These are phyloP conservation scores for Aspergillus sparsus DNA, from an alignment of 495 filamentous ascomycete species.

Conservation along the genomic window DNA sequence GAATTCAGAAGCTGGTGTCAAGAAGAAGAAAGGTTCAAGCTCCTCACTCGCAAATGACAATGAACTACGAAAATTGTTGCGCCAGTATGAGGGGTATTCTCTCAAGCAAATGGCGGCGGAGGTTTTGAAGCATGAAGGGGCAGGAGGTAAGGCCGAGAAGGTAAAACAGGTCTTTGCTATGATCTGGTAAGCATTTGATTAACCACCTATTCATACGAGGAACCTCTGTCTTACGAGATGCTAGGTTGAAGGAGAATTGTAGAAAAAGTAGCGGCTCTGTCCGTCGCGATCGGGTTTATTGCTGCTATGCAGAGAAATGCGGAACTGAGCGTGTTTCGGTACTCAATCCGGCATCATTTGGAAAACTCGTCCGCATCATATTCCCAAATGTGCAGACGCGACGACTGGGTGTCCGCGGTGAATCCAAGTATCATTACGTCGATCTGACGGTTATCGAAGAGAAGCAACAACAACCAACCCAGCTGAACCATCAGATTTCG, in stretches of 20 bases:
- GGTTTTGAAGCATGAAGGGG: constrained; percentile 70
- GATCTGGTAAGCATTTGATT: constrained; percentile 75
- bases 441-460: constrained; percentile 70
- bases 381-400: constrained; percentile 93
- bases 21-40: constrained; percentile 66
- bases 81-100: constrained; percentile 68
- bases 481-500: constrained; percentile 32
- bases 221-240: constrained; percentile 22
- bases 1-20: constrained; percentile 59
- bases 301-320: constrained; percentile 87
- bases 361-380: constrained; percentile 92
- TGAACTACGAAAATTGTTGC: constrained; percentile 83
- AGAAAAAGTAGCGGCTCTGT: constrained; percentile 79
- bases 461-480: constrained; percentile 43
- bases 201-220: neutral
- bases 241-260: constrained; percentile 82
- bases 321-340: constrained; percentile 90
- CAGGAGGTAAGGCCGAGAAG: constrained; percentile 77
- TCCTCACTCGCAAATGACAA: constrained; percentile 85
- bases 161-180: constrained; percentile 97
- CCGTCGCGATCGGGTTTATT: constrained; percentile 87
- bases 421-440: constrained; percentile 98
- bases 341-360: constrained; percentile 94
- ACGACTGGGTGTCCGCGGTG: constrained; percentile 86
- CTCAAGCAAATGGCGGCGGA: constrained; percentile 83